A percentile compares a stretch with the other conserved stretches of the same genome.
These are phyloP conservation scores for Lagenidium sp. DNA, from an alignment of 352 stramenopile genomes.

Conservation along the genomic window DNA sequence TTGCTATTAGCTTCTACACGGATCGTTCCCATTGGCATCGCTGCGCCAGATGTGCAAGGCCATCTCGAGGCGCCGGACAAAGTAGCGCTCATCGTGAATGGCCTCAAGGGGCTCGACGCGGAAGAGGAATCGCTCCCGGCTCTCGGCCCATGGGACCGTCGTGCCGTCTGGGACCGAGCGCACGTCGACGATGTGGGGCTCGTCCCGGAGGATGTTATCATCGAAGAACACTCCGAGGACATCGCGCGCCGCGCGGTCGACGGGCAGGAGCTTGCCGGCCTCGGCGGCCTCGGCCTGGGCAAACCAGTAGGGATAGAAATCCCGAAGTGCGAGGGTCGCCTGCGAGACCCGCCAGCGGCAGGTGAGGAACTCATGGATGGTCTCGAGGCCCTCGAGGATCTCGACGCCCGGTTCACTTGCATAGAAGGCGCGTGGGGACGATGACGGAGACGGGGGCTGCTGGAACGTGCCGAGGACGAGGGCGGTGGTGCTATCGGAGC, in stretches of 20 bases:
- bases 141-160: slow-evolving; percentile 22
- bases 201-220: slow-evolving; percentile 60
- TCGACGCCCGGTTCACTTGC: slow-evolving; percentile 8
- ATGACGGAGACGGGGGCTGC: slow-evolving; percentile 27
- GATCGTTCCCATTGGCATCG: too few relatives aligned
- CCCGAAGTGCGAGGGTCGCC: slow-evolving; percentile 54
- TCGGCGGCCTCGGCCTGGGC: slow-evolving; percentile 30
- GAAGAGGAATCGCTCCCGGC: slow-evolving; percentile 40
- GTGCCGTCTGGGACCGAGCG: slow-evolving; percentile 18
- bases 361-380: slow-evolving; percentile 48
- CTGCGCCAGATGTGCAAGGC: slow-evolving; percentile 16
- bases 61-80: slow-evolving; percentile 33
- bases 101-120: slow-evolving; percentile 59
- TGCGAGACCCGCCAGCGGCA: slow-evolving; percentile 32
- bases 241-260: slow-evolving; percentile 21
- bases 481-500: slow-evolving; percentile 31
- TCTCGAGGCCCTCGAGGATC: slow-evolving; percentile 25
- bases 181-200: slow-evolving; percentile 69
- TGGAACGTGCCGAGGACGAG: slow-evolving; percentile 67
- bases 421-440: slow-evolving; percentile 26
- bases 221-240: slow-evolving; percentile 70
- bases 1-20: too few relatives aligned
- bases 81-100: slow-evolving; percentile 39
- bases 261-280: slow-evolving; percentile 46
- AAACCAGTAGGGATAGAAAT: slow-evolving; percentile 78